A percentile compares a stretch with the other conserved stretches of the same genome.
Evolutionary conservation across 73 alveolate species (phyloP).

Genomic region (Durusdinium trenchii): DNA sequence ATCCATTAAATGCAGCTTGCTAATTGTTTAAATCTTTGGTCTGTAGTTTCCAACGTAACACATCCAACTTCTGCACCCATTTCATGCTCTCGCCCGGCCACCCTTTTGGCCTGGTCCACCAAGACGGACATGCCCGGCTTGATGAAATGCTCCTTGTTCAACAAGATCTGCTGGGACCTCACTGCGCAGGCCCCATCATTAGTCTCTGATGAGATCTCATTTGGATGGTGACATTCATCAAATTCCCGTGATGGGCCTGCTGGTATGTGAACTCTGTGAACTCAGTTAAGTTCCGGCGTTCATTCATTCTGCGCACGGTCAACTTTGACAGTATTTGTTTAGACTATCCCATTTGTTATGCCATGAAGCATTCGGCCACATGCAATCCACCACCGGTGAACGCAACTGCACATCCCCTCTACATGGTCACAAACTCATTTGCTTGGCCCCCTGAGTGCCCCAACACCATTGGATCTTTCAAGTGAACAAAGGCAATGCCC

Average conservation of each 20-base stretch:
- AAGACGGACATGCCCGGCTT: slow-evolving; percentile 47
- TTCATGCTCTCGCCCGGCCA: not conserved
- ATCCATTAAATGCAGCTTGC: too few relatives aligned
- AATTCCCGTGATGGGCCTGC: too few relatives aligned
- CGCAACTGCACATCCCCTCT: not conserved
- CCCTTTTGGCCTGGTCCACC: slow-evolving; percentile 31
- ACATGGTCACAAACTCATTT: not conserved
- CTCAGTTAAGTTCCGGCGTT: not conserved
- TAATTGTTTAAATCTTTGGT: too few relatives aligned
- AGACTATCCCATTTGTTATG: not conserved
- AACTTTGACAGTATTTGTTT: not conserved
- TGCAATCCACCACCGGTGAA: not conserved
- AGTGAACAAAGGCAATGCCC: slow-evolving; percentile 73
- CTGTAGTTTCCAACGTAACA: too few relatives aligned
- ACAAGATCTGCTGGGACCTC: slow-evolving; percentile 59
- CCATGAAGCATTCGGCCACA: not conserved
- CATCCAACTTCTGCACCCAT: too few relatives aligned
- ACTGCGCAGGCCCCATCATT: not conserved
- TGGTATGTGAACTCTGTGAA: too few relatives aligned
- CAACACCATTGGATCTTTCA: slow-evolving; percentile 39
- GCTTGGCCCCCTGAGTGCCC: not conserved
- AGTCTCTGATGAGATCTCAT: not conserved
- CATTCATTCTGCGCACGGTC: not conserved
- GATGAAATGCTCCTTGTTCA: slow-evolving; percentile 32
- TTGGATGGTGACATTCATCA: too few relatives aligned